Evolutionary conservation across 192 early-diverging fungal genomes (phyloP).

Genomic region (Backusella westeae): DNA sequence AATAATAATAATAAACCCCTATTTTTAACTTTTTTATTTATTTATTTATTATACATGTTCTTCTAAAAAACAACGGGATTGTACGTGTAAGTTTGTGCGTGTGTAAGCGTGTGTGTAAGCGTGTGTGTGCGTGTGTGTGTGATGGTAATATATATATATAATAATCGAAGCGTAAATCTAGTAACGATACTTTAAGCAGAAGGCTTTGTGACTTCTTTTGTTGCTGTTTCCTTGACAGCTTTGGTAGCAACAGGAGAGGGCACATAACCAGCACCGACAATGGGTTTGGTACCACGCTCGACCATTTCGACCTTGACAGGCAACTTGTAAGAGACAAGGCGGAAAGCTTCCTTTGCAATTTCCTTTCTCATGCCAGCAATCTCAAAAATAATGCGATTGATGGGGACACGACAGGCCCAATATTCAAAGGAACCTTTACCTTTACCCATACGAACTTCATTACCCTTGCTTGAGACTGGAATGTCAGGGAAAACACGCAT

Average conservation of each 20-base stretch:
- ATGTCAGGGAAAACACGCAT: conserved; percentile 90
- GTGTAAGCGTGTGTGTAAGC: neutral
- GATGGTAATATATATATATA: neutral
- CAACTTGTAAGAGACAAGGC: conserved; percentile 59
- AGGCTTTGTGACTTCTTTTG: neutral
- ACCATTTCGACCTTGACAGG: conserved; percentile 73
- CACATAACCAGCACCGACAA: conserved; percentile 39
- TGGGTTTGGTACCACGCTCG: conserved; percentile 42
- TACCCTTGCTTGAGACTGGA: conserved; percentile 88
- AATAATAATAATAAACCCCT: neutral
- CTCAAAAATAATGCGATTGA: conserved; percentile 90
- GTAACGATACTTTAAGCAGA: neutral
- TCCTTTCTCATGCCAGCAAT: conserved; percentile 80
- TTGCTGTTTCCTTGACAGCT: neutral
- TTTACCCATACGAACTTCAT: conserved; percentile 96
- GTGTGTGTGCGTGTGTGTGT: neutral
- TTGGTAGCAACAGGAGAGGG: conserved; percentile 12
- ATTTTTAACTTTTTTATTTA: neutral
- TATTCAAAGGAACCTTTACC: conserved; percentile 95
- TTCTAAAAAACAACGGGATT: neutral
- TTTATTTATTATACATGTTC: neutral
- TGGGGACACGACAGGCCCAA: conserved; percentile 87
- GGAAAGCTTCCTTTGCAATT: conserved; percentile 74
- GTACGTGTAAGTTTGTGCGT: too few relatives aligned
- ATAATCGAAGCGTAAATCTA: too few relatives aligned